These are phyloP conservation scores for Nemania sp. DNA, from an alignment of 2,329 filamentous ascomycete species.

Conservation along the genomic window DNA sequence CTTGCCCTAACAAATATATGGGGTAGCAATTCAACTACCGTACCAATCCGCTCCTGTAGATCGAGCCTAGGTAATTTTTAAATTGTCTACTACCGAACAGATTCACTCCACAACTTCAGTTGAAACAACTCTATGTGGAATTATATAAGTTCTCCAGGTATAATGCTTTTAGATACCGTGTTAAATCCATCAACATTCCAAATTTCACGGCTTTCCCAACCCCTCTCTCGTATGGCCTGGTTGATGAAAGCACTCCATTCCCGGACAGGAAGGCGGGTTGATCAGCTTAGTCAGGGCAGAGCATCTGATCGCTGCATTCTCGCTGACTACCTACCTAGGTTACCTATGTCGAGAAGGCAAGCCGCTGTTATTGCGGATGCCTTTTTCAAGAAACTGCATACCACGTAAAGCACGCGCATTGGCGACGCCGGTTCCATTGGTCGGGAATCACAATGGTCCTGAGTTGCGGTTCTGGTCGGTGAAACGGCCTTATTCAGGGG, in stretches of 20 bases:
- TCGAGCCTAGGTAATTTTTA: too few species aligned
- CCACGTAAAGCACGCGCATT: neutral
- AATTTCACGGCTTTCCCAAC: neutral
- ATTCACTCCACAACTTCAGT: neutral
- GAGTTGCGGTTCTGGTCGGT: neutral
- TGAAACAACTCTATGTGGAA: neutral
- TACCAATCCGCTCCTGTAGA: too few species aligned
- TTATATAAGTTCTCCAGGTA: neutral
- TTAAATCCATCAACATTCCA: neutral
- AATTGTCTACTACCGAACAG: too few species aligned
- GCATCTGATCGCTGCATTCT: conserved; percentile 3
- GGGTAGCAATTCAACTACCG: too few species aligned
- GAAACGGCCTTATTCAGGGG: neutral
- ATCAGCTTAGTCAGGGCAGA: neutral
- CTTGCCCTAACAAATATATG: too few species aligned
- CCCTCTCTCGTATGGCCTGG: neutral
- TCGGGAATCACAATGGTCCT: neutral
- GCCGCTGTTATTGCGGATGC: neutral
- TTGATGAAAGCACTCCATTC: neutral
- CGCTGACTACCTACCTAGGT: too few species aligned
- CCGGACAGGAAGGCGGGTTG: conserved; percentile 16
- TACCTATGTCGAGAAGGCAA: conserved; percentile 2
- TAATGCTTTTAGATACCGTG: too few species aligned
- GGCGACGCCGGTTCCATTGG: conserved; percentile 1
- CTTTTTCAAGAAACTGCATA: neutral